These are phyloP conservation scores for Sicyos baderoa DNA, from an alignment of 306 rosid species.

Conservation along the genomic window DNA sequence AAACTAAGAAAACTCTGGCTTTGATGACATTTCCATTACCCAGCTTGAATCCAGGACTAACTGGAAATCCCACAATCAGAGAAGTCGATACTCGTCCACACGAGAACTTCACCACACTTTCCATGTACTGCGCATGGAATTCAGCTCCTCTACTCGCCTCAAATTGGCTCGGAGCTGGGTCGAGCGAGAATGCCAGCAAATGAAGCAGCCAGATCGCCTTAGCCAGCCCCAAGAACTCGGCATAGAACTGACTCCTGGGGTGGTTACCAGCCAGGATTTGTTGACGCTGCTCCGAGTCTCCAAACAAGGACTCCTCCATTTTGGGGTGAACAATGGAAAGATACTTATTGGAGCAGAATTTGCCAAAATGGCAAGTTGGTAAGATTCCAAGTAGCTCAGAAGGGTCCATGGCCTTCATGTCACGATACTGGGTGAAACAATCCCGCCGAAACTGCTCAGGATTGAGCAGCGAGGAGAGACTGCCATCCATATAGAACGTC, in stretches of 20 bases:
- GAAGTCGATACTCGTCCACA: slow-evolving; percentile 57
- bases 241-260: slow-evolving; percentile 76
- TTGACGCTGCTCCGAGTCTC: slow-evolving; percentile 68
- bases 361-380: slow-evolving; percentile 82
- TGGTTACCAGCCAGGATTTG: slow-evolving; percentile 63
- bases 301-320: slow-evolving; percentile 95
- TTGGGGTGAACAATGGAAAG: slow-evolving; percentile 79
- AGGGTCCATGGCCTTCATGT: slow-evolving; percentile 90
- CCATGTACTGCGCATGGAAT: slow-evolving; percentile 72
- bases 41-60: slow-evolving; percentile 86
- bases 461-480: slow-evolving; percentile 80
- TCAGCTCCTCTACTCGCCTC: slow-evolving; percentile 89
- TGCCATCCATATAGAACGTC: slow-evolving; percentile 91
- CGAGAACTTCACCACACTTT: slow-evolving; percentile 56
- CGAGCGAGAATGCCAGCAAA: slow-evolving; percentile 81
- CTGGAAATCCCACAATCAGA: slow-evolving; percentile 71
- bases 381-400: slow-evolving; percentile 79
- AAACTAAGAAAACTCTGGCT: slow-evolving; percentile 68
- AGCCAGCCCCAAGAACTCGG: slow-evolving; percentile 57
- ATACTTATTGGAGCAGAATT: slow-evolving; percentile 85
- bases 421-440: slow-evolving; percentile 72
- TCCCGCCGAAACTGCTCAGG: slow-evolving; percentile 82
- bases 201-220: slow-evolving; percentile 90
- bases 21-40: slow-evolving; percentile 69
- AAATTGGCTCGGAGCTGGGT: slow-evolving; percentile 78